A percentile compares a stretch with the other conserved stretches of the same genome.
Evolutionary conservation across 2,329 filamentous ascomycete genomes (phyloP).

Genomic region (Ceratocystis harringtonii): DNA sequence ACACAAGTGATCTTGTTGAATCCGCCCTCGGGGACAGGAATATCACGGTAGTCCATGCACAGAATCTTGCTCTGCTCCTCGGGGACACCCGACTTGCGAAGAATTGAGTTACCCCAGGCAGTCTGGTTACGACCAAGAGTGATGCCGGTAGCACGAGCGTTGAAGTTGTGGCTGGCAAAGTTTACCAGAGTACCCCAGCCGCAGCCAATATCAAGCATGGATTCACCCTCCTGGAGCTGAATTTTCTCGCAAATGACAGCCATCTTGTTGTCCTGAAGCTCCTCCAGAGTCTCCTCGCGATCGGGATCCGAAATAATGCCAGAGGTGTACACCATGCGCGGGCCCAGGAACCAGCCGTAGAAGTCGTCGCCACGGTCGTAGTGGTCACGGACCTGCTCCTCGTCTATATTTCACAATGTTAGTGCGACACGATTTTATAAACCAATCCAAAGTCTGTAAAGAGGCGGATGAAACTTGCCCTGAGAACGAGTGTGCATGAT

Average conservation of each 20-base stretch:
- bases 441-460: not conserved
- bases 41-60: constrained; percentile 96
- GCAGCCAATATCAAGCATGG: constrained; percentile 85
- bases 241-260: constrained; percentile 94
- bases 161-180: constrained; percentile 86
- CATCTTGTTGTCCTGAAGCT: constrained; percentile 96
- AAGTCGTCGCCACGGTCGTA: constrained; percentile 98
- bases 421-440: not conserved
- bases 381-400: constrained; percentile 94
- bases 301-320: constrained; percentile 82
- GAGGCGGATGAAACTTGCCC: constrained; percentile 25
- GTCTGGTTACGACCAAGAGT: constrained; percentile 94
- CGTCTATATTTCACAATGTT: constrained; percentile 31
- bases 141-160: constrained; percentile 70
- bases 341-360: constrained; percentile 96
- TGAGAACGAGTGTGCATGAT: constrained; percentile 87
- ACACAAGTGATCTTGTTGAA: constrained; percentile 87
- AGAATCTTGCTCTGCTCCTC: constrained; percentile 84
- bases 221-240: constrained; percentile 63
- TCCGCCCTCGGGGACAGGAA: constrained; percentile 39
- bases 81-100: constrained; percentile 65
- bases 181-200: constrained; percentile 95
- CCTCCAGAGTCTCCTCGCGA: constrained; percentile 77
- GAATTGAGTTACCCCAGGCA: constrained; percentile 83
- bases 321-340: constrained; percentile 97